Base-by-base conservation (phyloP, 2,329 filamentous ascomycete species). In the Neonectria punicea region DNA sequence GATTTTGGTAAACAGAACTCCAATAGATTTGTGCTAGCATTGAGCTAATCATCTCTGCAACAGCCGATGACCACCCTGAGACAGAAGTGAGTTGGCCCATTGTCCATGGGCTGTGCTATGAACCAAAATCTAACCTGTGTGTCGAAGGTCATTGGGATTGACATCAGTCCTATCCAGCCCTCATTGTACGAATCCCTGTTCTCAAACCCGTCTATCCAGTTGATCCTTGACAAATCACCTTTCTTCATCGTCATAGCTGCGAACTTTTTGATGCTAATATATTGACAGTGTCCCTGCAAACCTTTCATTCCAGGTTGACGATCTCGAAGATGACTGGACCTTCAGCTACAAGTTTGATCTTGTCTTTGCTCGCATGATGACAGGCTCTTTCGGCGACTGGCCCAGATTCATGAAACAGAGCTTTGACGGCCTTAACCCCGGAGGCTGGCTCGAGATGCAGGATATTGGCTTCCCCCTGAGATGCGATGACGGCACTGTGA, bases 291-390 rank as follows among this genome's bases (percentile, higher is more conserved):
- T 85, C 3, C 84, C 85, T 2, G 78, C 82, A 1, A 87, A 87
- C 57, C 78, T 85, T 4, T 73, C 76, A 9, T 87, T 87, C 67
- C 80, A 82, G 32, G 74, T 84, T 47, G 82, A 84, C 59, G 80
- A 84, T 63, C 66, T 80, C 9, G 80, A 81, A 46, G 76, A 79
- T 18, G 72, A 77, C n/a, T 84, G 82, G 82, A 76, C 74, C 1
- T 83, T 75, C 20, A 66, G 67, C 1, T 70, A 75, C 28, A 71
- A 75, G 2, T 83, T 84, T 47, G 82, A 84, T 67, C 79, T 81
- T 28, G 72, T 84, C 18, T 81, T 80, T 56, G 72, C 67, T 10
- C 78, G 80, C n/a, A 79, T 78, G 72, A 74, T 84, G 60, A 76
- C 74, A 3, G 80, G 77, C 2, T 77, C 75, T 3, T 75, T 83